These are phyloP conservation scores for Lunasporangiospora selenospora DNA, from an alignment of 192 early-diverging fungal species.

Conservation along the genomic window DNA sequence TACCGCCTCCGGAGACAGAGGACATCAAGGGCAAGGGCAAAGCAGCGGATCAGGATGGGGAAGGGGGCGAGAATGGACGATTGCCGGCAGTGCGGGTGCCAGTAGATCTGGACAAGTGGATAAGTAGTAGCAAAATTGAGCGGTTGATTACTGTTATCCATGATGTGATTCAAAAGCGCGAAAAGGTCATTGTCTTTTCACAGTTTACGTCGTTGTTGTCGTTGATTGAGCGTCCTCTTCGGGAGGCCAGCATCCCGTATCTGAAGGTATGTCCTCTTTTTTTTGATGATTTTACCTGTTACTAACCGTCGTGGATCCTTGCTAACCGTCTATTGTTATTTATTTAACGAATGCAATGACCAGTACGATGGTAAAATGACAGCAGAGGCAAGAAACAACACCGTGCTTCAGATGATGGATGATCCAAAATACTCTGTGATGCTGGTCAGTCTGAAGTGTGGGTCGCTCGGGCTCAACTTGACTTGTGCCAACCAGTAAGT, in stretches of 20 bases:
- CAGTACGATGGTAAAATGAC: conserved; percentile 57
- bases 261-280: conserved; percentile 7
- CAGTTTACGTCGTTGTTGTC: conserved; percentile 62
- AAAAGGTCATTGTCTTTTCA: conserved; percentile 67
- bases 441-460: conserved; percentile 74
- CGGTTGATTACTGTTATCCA: conserved; percentile 23
- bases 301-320: no score
- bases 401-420: conserved; percentile 45
- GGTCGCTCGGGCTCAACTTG: conserved; percentile 76
- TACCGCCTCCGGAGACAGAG: not conserved
- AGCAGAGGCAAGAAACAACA: conserved; percentile 40
- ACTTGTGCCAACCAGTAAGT: conserved; percentile 62
- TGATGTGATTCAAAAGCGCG: conserved; percentile 3
- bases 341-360: no score
- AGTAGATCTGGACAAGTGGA: conserved; percentile 53
- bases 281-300: not conserved
- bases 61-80: conserved; percentile 23
- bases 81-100: conserved; percentile 50
- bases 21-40: conserved; percentile 40
- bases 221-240: conserved; percentile 56
- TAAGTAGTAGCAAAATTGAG: conserved; percentile 50
- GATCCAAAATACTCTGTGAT: conserved; percentile 54
- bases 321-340: no score
- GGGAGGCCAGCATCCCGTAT: conserved; percentile 40
- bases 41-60: conserved; percentile 17